Evolutionary conservation across 2,329 filamentous ascomycete species (phyloP).

Genomic region (Neofusicoccum parvum): DNA sequence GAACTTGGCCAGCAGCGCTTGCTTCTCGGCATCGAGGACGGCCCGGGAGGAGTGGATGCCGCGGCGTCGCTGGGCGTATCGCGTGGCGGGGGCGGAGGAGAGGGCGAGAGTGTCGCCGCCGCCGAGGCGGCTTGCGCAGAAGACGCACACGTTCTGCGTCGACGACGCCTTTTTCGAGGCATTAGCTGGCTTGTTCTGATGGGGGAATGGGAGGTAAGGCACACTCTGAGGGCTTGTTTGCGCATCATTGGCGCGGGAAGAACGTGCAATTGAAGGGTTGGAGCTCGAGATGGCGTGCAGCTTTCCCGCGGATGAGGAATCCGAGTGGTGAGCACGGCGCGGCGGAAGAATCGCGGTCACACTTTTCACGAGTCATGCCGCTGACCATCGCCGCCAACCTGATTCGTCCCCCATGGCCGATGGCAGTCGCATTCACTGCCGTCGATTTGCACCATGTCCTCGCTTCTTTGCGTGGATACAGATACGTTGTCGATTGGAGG

Average conservation of each 20-base stretch:
- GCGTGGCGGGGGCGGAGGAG: conserved; percentile 21
- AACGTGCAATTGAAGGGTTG: neutral
- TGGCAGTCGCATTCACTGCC: no score
- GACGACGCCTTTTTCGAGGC: conserved; percentile 31
- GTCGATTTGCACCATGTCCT: no score
- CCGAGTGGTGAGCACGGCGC: neutral
- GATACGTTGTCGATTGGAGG: no score
- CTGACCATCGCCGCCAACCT: neutral
- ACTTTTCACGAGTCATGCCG: conserved; percentile 6
- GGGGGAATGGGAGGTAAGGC: no score
- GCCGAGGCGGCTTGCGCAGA: conserved; percentile 39
- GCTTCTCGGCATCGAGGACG: no score
- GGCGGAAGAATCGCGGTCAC: neutral
- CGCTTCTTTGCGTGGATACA: no score
- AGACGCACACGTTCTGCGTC: conserved; percentile 41
- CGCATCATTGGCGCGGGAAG: conserved; percentile 10
- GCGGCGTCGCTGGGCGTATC: conserved; percentile 31
- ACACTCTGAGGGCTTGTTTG: conserved; percentile 7
- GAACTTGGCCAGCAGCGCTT: no score
- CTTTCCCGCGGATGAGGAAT: neutral
- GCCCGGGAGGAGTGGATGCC: conserved; percentile 24
- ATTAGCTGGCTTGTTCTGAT: neutral
- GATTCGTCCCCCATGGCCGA: neutral
- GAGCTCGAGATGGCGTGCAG: neutral
- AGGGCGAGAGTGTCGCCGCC: conserved; percentile 25